Conservation (phyloP, 1,139 yeast genomes). For the Candida anutae region DNA sequence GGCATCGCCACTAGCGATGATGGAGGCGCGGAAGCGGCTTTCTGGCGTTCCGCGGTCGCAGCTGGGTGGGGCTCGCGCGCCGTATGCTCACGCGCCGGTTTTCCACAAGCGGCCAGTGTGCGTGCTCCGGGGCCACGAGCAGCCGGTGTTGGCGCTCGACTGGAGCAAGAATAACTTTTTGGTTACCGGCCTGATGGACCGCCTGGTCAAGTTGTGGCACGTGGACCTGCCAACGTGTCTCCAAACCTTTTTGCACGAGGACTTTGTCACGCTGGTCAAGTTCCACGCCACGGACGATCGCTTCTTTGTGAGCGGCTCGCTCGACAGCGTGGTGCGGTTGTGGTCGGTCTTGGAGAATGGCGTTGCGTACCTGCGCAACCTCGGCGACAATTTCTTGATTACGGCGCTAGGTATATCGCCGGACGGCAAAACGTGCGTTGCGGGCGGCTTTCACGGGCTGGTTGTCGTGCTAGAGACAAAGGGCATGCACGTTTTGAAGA, state of each 20-base stretch:
- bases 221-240: conserved; percentile 58
- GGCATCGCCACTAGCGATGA: conserved; percentile 56
- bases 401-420: conserved; percentile 71
- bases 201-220: conserved; percentile 81
- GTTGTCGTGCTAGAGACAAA: conserved; percentile 56
- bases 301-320: conserved; percentile 76
- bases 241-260: conserved; percentile 63
- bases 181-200: conserved; percentile 79
- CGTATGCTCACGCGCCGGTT: conserved; percentile 63
- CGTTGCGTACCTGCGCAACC: conserved; percentile 25
- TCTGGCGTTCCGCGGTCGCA: conserved; percentile 6
- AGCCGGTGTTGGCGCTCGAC: conserved; percentile 63
- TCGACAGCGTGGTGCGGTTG: conserved; percentile 69
- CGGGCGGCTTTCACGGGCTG: conserved; percentile 80
- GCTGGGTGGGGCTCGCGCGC: no score
- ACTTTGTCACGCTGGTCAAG: conserved; percentile 73
- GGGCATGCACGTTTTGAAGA: conserved; percentile 48
- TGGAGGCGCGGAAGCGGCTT: conserved; percentile 25
- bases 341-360: conserved; percentile 73
- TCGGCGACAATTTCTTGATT: conserved; percentile 52
- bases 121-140: conserved; percentile 59
- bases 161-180: conserved; percentile 89
- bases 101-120: conserved; percentile 65
- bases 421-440: conserved; percentile 55
- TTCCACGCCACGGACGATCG: conserved; percentile 88